Percentiles rank a stretch among this genome's conserved stretches.
Conservation (phyloP, 139 green algal species). For the Klebsormidium nitens region DNA sequence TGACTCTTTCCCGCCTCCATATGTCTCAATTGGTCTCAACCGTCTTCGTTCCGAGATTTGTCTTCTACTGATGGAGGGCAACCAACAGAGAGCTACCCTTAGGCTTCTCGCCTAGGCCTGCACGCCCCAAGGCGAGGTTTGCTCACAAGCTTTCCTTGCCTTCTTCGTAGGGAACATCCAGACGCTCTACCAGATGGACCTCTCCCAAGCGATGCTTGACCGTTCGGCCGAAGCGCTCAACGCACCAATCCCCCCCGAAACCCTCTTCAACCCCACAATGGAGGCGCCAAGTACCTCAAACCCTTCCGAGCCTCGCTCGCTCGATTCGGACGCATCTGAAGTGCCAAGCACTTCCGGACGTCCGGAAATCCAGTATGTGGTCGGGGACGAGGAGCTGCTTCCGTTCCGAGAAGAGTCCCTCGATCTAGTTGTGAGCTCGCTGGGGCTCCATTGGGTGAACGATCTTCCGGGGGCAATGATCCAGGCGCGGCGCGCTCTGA, state of each 20-base stretch:
- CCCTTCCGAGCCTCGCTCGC: too few relatives aligned
- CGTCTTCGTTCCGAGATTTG: too few relatives aligned
- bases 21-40: too few relatives aligned
- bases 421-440: conserved; percentile 58
- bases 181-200: conserved; percentile 6
- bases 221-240: not conserved
- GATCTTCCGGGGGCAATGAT: conserved; percentile 69
- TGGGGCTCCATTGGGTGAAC: conserved; percentile 81
- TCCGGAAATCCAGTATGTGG: not conserved
- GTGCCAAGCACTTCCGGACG: too few relatives aligned
- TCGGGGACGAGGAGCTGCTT: conserved; percentile 41
- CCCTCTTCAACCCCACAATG: too few relatives aligned
- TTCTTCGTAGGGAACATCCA: conserved; percentile 7
- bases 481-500: conserved; percentile 55
- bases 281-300: too few relatives aligned
- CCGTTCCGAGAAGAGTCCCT: conserved; percentile 41
- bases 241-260: not conserved
- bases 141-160: not conserved
- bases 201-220: not conserved
- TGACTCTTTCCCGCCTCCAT: too few relatives aligned
- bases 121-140: not conserved
- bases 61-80: conserved; percentile 4
- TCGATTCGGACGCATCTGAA: too few relatives aligned
- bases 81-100: not conserved
- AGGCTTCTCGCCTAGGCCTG: not conserved